Evolutionary conservation across 805 yeast genomes (phyloP), one percentile per base, ranked within the genome.

Genomic region (Kuraishia borneana): DNA sequence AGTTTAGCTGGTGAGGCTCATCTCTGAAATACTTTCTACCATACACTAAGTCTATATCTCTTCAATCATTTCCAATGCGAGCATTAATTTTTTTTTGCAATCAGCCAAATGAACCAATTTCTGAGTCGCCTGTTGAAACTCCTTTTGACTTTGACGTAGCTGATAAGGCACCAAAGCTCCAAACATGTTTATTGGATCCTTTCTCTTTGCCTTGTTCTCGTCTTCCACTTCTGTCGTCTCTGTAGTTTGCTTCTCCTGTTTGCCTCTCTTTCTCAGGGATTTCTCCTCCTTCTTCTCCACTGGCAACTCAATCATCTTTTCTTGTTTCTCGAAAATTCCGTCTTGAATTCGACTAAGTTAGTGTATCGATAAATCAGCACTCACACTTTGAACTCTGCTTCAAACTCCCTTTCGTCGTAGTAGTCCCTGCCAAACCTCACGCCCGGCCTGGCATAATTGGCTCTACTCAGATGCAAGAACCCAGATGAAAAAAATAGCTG

Each of bases 391-490:
- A n/a, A 7, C 25, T 20, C 14, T 8, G 50, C 41, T 8, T 38
- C 32, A 27, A 42, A 34, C 16, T 40, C 42, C 21, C 48, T 39
- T 13, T 41, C 39, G 33, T 48, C 51, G 18, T 42, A 39, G 25
- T 39, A 45, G 21, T 39, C 47, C 16, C 35, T 36, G 6, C 41
- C 38, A 31, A 39, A 46, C 25, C 41, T 33, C 25, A 33, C 39
- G 28, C 26, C 23, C 8, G 13, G 10, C n/a, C 21, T 18, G 28
- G 54, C 53, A 42, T 55, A 67, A 38, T 62, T 65, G 13, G 72
- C 70, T 34, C 71, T 39, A 35, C 67, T 60, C 33, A 67, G 45
- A 31, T 58, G 54, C 12, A 63, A 43, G 37, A 43, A 61, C 5
- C 69, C 73, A 26, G 50, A 46, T 20, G 46, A 44, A 40, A 54